Evolutionary conservation across 1,139 yeast species (phyloP).

Genomic region (Kodamaea suecica): DNA sequence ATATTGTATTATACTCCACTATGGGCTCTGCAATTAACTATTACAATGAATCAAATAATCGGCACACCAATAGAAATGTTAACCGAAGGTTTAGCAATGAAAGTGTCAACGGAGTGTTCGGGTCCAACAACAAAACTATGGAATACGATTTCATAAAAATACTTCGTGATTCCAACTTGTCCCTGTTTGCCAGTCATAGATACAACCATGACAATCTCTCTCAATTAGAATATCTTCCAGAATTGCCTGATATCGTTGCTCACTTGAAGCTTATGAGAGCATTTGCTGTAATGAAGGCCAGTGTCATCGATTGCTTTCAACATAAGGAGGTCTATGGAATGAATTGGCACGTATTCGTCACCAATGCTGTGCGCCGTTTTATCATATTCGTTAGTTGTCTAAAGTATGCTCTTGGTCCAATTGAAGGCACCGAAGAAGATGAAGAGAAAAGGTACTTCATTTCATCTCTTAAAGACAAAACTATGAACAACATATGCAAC

Average conservation of each 20-base stretch:
- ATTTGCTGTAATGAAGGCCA: slow-evolving; percentile 23
- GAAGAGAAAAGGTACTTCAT: slow-evolving; percentile 2
- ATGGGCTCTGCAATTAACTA: too few relatives aligned
- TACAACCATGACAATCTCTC: not conserved
- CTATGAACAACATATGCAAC: slow-evolving; percentile 2
- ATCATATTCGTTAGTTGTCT: slow-evolving; percentile 8
- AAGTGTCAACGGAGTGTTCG: too few relatives aligned
- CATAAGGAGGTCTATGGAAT: slow-evolving; percentile 4
- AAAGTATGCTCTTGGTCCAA: not conserved
- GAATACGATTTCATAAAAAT: slow-evolving; percentile 4
- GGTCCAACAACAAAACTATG: too few relatives aligned
- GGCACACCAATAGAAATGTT: too few relatives aligned
- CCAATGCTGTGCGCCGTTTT: slow-evolving; percentile 10
- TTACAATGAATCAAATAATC: too few relatives aligned
- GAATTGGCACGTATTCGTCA: slow-evolving; percentile 9
- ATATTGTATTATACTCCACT: too few relatives aligned
- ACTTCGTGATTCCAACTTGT: slow-evolving; percentile 3
- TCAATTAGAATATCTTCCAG: slow-evolving; percentile 3
- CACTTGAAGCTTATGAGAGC: slow-evolving; percentile 33
- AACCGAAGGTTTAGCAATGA: too few relatives aligned
- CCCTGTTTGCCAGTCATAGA: slow-evolving; percentile 4
- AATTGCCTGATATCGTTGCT: slow-evolving; percentile 15
- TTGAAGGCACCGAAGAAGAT: not conserved
- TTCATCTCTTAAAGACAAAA: slow-evolving; percentile 3
- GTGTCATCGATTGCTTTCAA: slow-evolving; percentile 2